Evolutionary conservation across 257 asterid genomes (phyloP).

Genomic region (Oldenlandia corymbosa): DNA sequence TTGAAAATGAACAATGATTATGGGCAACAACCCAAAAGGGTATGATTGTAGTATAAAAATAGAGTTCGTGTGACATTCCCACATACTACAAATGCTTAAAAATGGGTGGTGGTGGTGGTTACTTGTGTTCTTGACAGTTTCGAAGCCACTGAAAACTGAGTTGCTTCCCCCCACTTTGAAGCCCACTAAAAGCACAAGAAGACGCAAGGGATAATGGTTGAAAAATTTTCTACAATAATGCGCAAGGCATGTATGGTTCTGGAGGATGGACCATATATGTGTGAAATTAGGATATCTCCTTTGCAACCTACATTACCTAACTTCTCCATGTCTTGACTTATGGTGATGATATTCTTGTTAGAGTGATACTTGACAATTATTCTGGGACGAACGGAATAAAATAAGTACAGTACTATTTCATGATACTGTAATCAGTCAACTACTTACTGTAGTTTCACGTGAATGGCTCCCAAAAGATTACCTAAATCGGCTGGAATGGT

Average conservation of each 20-base stretch:
- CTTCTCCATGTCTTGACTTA: too few species aligned
- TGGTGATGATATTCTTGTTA: too few species aligned
- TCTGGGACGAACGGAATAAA: too few species aligned
- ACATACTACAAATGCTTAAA: not conserved
- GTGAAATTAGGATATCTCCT: not conserved
- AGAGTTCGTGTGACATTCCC: not conserved
- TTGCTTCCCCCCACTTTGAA: too few species aligned
- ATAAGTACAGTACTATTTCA: too few species aligned
- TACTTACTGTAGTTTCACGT: too few species aligned
- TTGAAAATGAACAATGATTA: not conserved
- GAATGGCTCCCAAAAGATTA: too few species aligned
- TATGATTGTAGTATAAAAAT: not conserved
- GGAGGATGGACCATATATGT: not conserved
- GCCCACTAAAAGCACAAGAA: not conserved
- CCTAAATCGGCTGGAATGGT: too few species aligned
- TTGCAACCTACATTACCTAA: too few species aligned
- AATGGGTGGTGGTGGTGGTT: conserved; percentile 3
- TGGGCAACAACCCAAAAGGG: not conserved
- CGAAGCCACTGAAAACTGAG: not conserved
- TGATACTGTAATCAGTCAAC: too few species aligned
- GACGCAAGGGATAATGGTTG: too few species aligned
- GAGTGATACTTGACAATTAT: too few species aligned
- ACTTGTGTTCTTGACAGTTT: not conserved
- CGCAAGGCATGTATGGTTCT: not conserved
- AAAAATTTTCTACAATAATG: not conserved